Percentiles rank a stretch among this genome's conserved stretches.
These are phyloP conservation scores for Aspergillus awamori DNA, from an alignment of 2,329 filamentous ascomycete species.

Conservation along the genomic window DNA sequence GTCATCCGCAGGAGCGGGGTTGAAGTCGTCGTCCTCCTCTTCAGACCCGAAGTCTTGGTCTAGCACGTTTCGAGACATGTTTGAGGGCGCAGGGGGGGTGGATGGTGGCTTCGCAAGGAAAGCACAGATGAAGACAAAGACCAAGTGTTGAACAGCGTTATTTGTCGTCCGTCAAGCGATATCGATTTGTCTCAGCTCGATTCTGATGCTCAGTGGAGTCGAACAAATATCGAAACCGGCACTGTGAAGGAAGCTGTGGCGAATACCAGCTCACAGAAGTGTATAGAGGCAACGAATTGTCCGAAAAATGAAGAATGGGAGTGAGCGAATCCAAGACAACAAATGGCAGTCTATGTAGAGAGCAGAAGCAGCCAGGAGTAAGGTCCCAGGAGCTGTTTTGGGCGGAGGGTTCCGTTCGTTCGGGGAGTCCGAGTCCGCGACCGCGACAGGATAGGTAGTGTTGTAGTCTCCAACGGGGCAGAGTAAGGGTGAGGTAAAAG, in stretches of 20 bases:
- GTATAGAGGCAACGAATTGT: neutral
- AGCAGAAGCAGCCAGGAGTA: neutral
- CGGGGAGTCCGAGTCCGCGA: constrained; percentile 27
- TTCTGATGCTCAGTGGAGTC: neutral
- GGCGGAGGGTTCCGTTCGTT: constrained; percentile 17
- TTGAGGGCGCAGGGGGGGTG: constrained; percentile 2
- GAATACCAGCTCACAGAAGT: neutral
- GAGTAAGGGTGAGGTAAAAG: neutral
- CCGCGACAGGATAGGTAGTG: constrained; percentile 13
- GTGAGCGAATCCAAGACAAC: neutral
- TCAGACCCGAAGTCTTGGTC: constrained; percentile 58
- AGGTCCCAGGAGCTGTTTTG: neutral
- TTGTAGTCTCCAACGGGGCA: constrained; percentile 5
- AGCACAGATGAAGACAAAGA: neutral
- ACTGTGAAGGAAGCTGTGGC: neutral
- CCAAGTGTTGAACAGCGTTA: neutral
- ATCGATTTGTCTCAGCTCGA: neutral
- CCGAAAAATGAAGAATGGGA: neutral
- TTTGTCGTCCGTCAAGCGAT: neutral
- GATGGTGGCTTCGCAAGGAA: neutral
- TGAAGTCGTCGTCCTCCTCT: constrained; percentile 86
- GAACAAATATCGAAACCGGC: neutral
- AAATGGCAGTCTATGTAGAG: neutral
- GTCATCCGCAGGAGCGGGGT: constrained; percentile 72
- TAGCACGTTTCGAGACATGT: constrained; percentile 49